Evolutionary conservation across 1,284 basidiomycete species (phyloP).

Genomic region (Trametes hirsuta): DNA sequence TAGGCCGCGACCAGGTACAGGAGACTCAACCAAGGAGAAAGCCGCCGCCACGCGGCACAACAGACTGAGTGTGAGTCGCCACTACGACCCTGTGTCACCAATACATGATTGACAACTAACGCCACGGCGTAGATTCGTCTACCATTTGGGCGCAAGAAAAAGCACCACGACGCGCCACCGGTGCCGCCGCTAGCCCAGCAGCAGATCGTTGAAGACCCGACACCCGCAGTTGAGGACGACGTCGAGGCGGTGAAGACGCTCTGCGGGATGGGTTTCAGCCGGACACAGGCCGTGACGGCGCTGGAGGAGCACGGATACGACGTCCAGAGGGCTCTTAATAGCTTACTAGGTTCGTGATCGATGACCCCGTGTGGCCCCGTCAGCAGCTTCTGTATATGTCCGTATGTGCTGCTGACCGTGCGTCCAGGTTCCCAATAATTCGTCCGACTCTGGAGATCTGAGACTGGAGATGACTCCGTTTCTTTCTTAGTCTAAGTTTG

Average conservation of each 20-base stretch:
- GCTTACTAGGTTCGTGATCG: conserved; percentile 45
- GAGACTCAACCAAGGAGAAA: conserved; percentile 56
- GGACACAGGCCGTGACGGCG: conserved; percentile 75
- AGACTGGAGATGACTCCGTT: conserved; percentile 2
- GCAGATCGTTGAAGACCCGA: conserved; percentile 52
- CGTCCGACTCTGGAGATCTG: background rate
- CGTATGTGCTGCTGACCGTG: background rate
- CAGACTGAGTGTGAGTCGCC: conserved; percentile 69
- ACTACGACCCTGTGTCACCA: too few species aligned
- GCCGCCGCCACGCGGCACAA: conserved; percentile 59
- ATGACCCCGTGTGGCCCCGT: background rate
- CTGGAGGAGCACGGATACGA: conserved; percentile 79
- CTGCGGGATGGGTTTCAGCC: conserved; percentile 82
- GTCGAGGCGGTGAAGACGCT: conserved; percentile 78
- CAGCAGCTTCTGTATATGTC: background rate
- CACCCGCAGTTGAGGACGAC: conserved; percentile 72
- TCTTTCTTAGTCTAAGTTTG: background rate
- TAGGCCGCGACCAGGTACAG: conserved; percentile 59
- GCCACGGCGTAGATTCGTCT: conserved; percentile 61
- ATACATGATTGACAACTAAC: conserved; percentile 3
- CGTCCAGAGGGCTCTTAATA: conserved; percentile 73
- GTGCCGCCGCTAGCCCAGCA: conserved; percentile 46
- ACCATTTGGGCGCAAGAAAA: conserved; percentile 78
- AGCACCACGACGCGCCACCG: conserved; percentile 50
- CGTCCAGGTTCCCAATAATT: conserved; percentile 23